These are phyloP conservation scores for Suillus tomentosus DNA, from an alignment of 768 basidiomycete species.

Conservation along the genomic window DNA sequence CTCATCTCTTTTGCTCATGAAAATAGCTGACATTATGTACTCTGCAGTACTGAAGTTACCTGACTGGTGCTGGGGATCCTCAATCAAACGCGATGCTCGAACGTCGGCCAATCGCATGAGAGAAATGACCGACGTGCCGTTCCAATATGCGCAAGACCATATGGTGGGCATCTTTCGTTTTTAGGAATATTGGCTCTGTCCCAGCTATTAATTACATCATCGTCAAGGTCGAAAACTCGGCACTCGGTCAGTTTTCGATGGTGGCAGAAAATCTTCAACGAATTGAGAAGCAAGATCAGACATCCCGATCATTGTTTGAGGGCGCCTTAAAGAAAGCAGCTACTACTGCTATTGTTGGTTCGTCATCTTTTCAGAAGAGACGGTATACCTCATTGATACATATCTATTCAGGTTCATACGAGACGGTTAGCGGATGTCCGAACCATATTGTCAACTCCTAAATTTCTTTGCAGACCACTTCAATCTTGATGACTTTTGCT, in stretches of 20 bases:
- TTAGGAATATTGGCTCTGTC: too few species aligned
- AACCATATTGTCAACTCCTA: neutral
- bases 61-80: too few species aligned
- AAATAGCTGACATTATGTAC: too few species aligned
- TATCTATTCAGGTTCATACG: conserved; percentile 21
- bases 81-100: too few species aligned
- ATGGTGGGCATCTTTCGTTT: too few species aligned
- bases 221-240: neutral
- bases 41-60: too few species aligned
- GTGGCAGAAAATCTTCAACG: conserved; percentile 17
- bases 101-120: too few species aligned
- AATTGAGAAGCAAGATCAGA: conserved; percentile 16
- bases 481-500: conserved; percentile 13
- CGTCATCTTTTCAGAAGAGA: neutral
- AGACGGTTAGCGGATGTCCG: conserved; percentile 16
- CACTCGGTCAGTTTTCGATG: conserved; percentile 10
- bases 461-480: conserved; percentile 9
- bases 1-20: too few species aligned
- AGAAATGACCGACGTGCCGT: too few species aligned
- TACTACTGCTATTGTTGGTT: conserved; percentile 18
- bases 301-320: conserved; percentile 7
- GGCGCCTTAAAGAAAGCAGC: conserved; percentile 16
- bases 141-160: too few species aligned
- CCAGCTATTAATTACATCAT: neutral
- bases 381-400: neutral